phyloP scores from a whole-genome alignment of 2,329 filamentous ascomycete species.

The Paecilomyces fulvus region DNA sequence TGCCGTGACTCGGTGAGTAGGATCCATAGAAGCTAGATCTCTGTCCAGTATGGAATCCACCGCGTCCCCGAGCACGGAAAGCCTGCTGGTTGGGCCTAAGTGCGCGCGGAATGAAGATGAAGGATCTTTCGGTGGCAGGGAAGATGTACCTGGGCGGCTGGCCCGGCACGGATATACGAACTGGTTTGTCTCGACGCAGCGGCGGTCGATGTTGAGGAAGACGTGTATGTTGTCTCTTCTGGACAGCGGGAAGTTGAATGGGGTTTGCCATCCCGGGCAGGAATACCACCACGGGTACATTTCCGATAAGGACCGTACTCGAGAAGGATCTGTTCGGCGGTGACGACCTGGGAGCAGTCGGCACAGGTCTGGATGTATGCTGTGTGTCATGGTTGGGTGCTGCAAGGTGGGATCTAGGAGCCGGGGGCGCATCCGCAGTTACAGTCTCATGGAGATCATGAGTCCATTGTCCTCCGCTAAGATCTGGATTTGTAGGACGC shows the following conservation, averaged over 20 bases:
- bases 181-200: conserved; percentile 89
- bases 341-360: conserved; percentile 46
- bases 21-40: conserved; percentile 64
- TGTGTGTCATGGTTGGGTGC: conserved; percentile 17
- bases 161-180: conserved; percentile 81
- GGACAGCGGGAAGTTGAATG: conserved; percentile 63
- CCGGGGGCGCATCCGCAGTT: conserved; percentile 30
- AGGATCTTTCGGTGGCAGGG: conserved; percentile 80
- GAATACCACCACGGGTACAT: conserved; percentile 73
- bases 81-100: conserved; percentile 87
- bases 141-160: conserved; percentile 80
- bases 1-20: conserved; percentile 75
- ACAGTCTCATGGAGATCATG: conserved; percentile 85
- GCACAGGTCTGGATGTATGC: conserved; percentile 26
- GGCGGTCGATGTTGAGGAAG: conserved; percentile 91
- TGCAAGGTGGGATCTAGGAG: conserved; percentile 20
- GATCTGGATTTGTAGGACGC: conserved; percentile 35
- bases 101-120: conserved; percentile 94
- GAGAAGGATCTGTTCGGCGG: conserved; percentile 72
- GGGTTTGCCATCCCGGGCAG: conserved; percentile 67
- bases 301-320: conserved; percentile 73
- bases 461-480: conserved; percentile 71
- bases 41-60: conserved; percentile 59
- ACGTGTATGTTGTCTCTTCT: conserved; percentile 84
- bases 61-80: conserved; percentile 60